Percentiles rank a stretch among this genome's conserved stretches.
These are phyloP conservation scores for Aspergillus bombycis DNA, from an alignment of 2,329 filamentous ascomycete species.

Conservation along the genomic window DNA sequence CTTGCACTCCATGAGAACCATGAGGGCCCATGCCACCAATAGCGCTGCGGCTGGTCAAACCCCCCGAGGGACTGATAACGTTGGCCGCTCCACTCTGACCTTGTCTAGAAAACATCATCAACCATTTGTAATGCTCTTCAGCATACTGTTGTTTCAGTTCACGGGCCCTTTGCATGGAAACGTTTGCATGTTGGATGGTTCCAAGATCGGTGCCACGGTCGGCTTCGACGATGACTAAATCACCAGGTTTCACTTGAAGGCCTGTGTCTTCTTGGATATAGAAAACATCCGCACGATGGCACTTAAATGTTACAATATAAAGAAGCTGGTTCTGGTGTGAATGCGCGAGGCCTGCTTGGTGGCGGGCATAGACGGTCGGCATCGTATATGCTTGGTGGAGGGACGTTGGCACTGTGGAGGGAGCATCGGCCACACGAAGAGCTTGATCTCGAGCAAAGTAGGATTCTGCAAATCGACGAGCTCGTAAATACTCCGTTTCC, in stretches of 20 bases:
- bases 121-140: conserved; percentile 95
- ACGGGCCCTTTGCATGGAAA: conserved; percentile 85
- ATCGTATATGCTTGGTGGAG: conserved; percentile 45
- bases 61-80: conserved; percentile 51
- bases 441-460: conserved; percentile 48
- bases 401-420: conserved; percentile 38
- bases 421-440: conserved; percentile 37
- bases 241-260: conserved; percentile 83
- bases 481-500: conserved; percentile 44
- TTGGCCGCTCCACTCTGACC: conserved; percentile 53
- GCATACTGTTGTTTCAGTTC: conserved; percentile 88
- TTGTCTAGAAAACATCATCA: conserved; percentile 96
- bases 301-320: conserved; percentile 96
- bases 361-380: conserved; percentile 42
- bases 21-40: conserved; percentile 79
- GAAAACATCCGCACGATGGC: conserved; percentile 90
- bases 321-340: conserved; percentile 46
- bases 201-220: conserved; percentile 95
- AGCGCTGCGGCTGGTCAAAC: conserved; percentile 68
- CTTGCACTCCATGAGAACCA: conserved; percentile 72
- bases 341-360: conserved; percentile 39
- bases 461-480: conserved; percentile 44
- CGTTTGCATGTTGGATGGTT: conserved; percentile 84
- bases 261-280: conserved; percentile 96
- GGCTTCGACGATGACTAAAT: conserved; percentile 95